phyloP scores from a whole-genome alignment of 768 basidiomycete genomes.

The Phaffia australis region DNA sequence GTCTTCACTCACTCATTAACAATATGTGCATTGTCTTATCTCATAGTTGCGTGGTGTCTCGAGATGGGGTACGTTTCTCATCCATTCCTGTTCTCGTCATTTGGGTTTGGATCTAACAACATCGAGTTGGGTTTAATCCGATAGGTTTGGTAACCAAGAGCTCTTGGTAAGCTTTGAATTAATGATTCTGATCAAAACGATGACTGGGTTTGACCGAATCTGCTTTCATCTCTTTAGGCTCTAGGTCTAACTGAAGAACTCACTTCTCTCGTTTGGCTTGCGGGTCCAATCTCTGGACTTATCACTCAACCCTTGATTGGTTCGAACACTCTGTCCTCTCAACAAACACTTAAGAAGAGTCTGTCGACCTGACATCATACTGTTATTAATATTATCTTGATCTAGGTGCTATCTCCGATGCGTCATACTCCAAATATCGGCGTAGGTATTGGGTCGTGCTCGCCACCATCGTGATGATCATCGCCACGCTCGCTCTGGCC shows the following conservation, averaged over 20 bases:
- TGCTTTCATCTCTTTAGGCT: conserved; percentile 24
- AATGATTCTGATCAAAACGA: too few relatives aligned
- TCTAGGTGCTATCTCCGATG: conserved; percentile 86
- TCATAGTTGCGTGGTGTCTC: conserved; percentile 24
- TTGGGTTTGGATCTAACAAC: too few relatives aligned
- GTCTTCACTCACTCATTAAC: not conserved
- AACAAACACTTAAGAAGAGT: not conserved
- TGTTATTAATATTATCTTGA: not conserved
- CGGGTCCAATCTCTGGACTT: conserved; percentile 64
- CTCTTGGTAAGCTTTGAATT: conserved; percentile 8
- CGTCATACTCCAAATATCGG: conserved; percentile 80
- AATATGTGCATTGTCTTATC: too few relatives aligned
- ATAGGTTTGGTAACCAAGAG: conserved; percentile 20
- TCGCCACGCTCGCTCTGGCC: conserved; percentile 68
- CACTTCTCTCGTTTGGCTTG: conserved; percentile 84
- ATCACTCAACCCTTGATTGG: conserved; percentile 97
- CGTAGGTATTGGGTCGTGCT: conserved; percentile 84
- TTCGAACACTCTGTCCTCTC: conserved; percentile 33
- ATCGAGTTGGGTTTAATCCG: not conserved
- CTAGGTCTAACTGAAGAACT: conserved; percentile 75
- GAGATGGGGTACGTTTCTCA: conserved; percentile 20
- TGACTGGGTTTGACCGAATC: too few relatives aligned
- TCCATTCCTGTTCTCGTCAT: not conserved
- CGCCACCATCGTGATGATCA: conserved; percentile 68
- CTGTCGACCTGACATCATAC: too few relatives aligned